Base-by-base conservation (phyloP, 495 filamentous ascomycete species). In the Chaetomidium leptoderma region DNA sequence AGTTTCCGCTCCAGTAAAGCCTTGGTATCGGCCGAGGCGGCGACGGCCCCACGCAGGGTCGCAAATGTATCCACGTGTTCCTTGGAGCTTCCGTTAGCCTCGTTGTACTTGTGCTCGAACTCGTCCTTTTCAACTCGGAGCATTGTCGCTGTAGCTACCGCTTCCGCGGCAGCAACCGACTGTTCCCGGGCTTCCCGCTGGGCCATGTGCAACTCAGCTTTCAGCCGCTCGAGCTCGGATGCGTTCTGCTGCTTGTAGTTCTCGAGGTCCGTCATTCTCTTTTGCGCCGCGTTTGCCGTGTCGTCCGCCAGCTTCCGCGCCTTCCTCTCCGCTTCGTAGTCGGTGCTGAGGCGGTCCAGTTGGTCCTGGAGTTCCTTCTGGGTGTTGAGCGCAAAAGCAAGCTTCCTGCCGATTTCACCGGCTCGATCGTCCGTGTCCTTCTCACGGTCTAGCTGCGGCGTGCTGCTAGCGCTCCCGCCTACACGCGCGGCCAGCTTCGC, bases 221-320 rank as follows among this genome's bases (percentile, higher is more conserved):
- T 86, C 43, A 99, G 73, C 35, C 83, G 86, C 70, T 97, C 93
- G 4, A 91, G 77, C 63, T 97, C 92, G 1, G 87, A 80, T 9
- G 88, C 80, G 50, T 87, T 90, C 57, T 84, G 87, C 59, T 93
- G 88, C 70, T 91, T 87, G 60, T 83, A 86, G n/a, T 68, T 68
- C 62, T 97, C 92, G 7, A 97, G 74, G 59, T 96, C 90, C 10
- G 83, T 78, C 66, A 95, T 83, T 24, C 92, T 83, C 71, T 84
- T 88, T 62, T 96, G 83, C 17, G 91, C 87, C 19, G 89, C 88
- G 52, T 86, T 86, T 10, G 87, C 82, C 2, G 88, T 92, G 54
- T 96, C 92, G 63, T 99, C 93, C 0, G 93, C 91, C 6, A 96
- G 74, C 66, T 89, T 85, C 30, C 89, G 80, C 5, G 87, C 85